Conservation (phyloP, 2,329 filamentous ascomycete genomes). For the Phyllosticta paracitricarpa region DNA sequence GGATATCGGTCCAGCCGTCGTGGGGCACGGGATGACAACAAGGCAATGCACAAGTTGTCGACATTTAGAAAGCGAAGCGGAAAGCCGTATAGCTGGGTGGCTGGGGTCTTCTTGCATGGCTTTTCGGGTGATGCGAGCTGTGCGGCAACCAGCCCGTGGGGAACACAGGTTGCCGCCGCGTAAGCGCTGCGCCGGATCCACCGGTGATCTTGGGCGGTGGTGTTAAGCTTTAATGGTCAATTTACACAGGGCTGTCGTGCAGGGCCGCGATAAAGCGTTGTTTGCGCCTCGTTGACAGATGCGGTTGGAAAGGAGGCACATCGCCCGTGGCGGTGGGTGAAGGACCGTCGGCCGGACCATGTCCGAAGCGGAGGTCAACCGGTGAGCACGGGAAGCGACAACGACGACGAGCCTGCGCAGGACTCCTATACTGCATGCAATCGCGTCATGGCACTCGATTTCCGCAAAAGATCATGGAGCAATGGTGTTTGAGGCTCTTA, state of each 20-base stretch:
- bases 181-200: constrained; percentile 4
- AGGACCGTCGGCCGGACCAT: not conserved
- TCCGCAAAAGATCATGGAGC: not conserved
- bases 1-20: not conserved
- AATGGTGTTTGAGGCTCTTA: not conserved
- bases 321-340: not conserved
- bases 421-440: not conserved
- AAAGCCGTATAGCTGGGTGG: not conserved
- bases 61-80: not conserved
- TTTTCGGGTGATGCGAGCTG: not conserved
- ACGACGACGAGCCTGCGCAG: not conserved
- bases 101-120: not conserved
- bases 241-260: not conserved
- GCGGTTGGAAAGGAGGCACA: not conserved
- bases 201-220: not conserved
- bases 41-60: not conserved
- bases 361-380: not conserved
- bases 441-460: not conserved
- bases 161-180: not conserved
- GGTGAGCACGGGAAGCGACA: not conserved
- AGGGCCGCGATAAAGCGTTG: not conserved
- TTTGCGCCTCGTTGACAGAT: not conserved
- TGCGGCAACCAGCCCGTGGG: not conserved
- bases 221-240: not conserved
- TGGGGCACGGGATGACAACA: not conserved